Evolutionary conservation across 768 basidiomycete species (phyloP).

Genomic region (Panaeolus papilionaceus): DNA sequence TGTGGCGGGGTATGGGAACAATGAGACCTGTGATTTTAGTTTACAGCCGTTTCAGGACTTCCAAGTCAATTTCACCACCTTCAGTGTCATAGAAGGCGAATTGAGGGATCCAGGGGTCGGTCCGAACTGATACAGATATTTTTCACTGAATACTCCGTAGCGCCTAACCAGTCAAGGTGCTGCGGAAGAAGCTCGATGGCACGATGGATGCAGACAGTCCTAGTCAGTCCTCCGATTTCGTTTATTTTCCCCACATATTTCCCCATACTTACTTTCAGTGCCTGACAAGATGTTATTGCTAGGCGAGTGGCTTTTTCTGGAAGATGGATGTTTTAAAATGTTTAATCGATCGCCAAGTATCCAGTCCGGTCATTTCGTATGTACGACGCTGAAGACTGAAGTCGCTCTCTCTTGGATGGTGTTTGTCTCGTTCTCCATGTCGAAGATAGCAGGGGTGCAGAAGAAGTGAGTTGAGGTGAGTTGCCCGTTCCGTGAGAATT

Average conservation of each 20-base stretch:
- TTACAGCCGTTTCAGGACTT: not conserved
- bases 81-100: not conserved
- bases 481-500: not conserved
- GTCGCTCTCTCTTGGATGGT: not conserved
- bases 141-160: slow-evolving; percentile 5
- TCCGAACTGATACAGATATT: not conserved
- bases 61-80: not conserved
- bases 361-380: not conserved
- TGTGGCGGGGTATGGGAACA: not conserved
- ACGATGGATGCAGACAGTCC: not conserved
- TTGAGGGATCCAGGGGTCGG: not conserved
- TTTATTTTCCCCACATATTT: not conserved
- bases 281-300: not conserved
- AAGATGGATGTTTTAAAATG: not conserved
- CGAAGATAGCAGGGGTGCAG: not conserved
- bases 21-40: not conserved
- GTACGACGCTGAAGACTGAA: too few relatives aligned
- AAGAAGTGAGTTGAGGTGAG: not conserved
- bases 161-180: not conserved
- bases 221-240: not conserved
- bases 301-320: not conserved
- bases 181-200: not conserved
- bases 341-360: not conserved
- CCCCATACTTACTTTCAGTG: slow-evolving; percentile 3
- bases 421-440: not conserved